These are phyloP conservation scores for Volvox reticuliferus DNA, from an alignment of 139 green algal genomes.

Conservation along the genomic window DNA sequence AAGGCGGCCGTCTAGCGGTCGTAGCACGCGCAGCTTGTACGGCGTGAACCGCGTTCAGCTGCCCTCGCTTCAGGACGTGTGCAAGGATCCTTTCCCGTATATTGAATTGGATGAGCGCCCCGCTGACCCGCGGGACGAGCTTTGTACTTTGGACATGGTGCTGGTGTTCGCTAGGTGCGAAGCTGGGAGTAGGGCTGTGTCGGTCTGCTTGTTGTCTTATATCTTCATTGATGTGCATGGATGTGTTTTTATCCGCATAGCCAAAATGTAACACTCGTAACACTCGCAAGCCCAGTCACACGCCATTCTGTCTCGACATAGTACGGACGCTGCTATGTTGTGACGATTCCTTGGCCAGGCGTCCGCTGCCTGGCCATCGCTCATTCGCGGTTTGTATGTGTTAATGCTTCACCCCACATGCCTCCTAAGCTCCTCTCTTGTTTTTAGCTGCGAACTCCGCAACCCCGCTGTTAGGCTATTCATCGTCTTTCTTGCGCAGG, in stretches of 20 bases:
- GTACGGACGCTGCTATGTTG: too few species aligned
- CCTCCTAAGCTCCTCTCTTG: too few species aligned
- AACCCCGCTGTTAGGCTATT: too few species aligned
- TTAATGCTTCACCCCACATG: too few species aligned
- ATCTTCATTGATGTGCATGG: not conserved
- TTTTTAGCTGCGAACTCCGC: too few species aligned
- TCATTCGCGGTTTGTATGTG: too few species aligned
- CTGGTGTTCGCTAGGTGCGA: slow-evolving; percentile 44
- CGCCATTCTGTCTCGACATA: too few species aligned
- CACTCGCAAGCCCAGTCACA: too few species aligned
- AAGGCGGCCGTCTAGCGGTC: slow-evolving; percentile 28
- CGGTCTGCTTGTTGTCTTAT: not conserved
- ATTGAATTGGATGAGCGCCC: slow-evolving; percentile 22
- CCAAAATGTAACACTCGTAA: too few species aligned
- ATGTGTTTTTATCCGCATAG: too few species aligned
- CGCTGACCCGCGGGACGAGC: slow-evolving; percentile 35
- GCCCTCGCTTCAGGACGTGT: not conserved
- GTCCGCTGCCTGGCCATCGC: too few species aligned
- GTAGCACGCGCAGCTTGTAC: slow-evolving; percentile 5
- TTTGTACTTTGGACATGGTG: slow-evolving; percentile 40
- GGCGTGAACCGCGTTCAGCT: not conserved
- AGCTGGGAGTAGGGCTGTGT: not conserved
- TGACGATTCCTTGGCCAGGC: too few species aligned
- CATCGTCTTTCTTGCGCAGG: not conserved
- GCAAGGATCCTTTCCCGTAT: not conserved